Evolutionary conservation across 75 land plant species (phyloP).

Genomic region (Sequoiadendron giganteum): DNA sequence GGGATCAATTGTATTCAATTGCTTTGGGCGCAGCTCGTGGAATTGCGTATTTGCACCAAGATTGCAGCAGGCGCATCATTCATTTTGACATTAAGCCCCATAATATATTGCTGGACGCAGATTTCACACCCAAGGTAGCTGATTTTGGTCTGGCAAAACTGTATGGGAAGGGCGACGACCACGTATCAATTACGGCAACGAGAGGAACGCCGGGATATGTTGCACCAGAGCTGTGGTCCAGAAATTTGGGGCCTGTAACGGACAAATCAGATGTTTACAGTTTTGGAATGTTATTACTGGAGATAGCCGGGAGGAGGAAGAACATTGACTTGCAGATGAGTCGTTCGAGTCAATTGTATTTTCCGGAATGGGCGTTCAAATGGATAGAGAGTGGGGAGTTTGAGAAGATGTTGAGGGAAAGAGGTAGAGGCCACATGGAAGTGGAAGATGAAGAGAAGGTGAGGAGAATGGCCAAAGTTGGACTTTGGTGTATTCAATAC

Average conservation of each 20-base stretch:
- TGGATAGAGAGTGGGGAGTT: too few relatives aligned
- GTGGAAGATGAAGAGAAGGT: too few relatives aligned
- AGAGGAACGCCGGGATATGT: conserved; percentile 28
- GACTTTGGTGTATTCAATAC: too few relatives aligned
- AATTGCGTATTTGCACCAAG: conserved; percentile 36
- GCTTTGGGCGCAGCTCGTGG: conserved; percentile 35
- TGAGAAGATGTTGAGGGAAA: too few relatives aligned
- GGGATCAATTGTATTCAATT: conserved; percentile 7
- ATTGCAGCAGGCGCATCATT: conserved; percentile 23
- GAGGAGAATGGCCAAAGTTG: too few relatives aligned
- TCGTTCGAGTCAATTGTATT: too few relatives aligned
- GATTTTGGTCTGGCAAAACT: conserved; percentile 42
- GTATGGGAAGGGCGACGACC: background rate
- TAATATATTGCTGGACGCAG: conserved; percentile 31
- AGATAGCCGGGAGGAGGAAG: conserved; percentile 24
- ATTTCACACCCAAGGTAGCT: conserved; percentile 26
- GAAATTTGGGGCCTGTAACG: conserved; percentile 1
- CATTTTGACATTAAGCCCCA: conserved; percentile 44
- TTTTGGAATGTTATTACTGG: conserved; percentile 32
- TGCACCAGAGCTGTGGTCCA: conserved; percentile 22
- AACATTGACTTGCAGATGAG: background rate
- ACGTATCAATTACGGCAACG: conserved; percentile 11
- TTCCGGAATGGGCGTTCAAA: too few relatives aligned
- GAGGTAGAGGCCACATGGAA: too few relatives aligned
- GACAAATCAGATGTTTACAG: conserved; percentile 31